Evolutionary conservation across 2,329 filamentous ascomycete genomes (phyloP).

Genomic region (Penicillium sp.): DNA sequence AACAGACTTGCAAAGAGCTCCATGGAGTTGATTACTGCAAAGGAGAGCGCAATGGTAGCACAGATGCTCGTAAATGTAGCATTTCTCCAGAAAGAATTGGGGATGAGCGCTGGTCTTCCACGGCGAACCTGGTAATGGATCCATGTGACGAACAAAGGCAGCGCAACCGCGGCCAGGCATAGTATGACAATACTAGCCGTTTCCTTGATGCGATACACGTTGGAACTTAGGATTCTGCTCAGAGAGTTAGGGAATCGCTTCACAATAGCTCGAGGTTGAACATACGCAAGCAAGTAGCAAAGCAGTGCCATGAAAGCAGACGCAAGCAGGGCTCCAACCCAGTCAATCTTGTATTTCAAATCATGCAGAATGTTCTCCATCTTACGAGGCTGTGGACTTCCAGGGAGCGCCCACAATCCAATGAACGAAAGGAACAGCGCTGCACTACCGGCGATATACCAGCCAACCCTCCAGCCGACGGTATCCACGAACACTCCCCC

Average conservation of each 20-base stretch:
- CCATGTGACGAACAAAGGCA: constrained; percentile 4
- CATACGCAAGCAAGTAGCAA: constrained; percentile 18
- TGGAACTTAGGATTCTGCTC: constrained; percentile 2
- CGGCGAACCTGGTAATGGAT: constrained; percentile 5
- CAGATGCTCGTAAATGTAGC: constrained; percentile 5
- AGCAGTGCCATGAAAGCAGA: constrained; percentile 10
- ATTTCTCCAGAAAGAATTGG: constrained; percentile 9
- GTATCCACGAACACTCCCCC: constrained; percentile 51
- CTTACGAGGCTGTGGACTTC: background rate
- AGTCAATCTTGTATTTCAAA: constrained; percentile 16
- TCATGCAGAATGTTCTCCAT: constrained; percentile 1
- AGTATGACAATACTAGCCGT: constrained; percentile 1
- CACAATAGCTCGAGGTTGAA: background rate
- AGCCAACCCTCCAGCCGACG: constrained; percentile 52
- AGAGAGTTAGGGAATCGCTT: background rate
- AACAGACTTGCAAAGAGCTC: constrained; percentile 6
- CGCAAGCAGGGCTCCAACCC: constrained; percentile 14
- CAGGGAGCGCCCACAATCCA: constrained; percentile 11
- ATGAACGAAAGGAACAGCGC: constrained; percentile 5
- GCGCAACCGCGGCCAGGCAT: background rate
- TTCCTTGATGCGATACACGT: constrained; percentile 7
- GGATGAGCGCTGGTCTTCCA: constrained; percentile 4
- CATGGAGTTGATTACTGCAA: constrained; percentile 5
- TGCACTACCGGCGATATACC: constrained; percentile 25
- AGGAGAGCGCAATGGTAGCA: constrained; percentile 2